These are phyloP conservation scores for Septoria linicola DNA, from an alignment of 2,329 filamentous ascomycete species.

Conservation along the genomic window DNA sequence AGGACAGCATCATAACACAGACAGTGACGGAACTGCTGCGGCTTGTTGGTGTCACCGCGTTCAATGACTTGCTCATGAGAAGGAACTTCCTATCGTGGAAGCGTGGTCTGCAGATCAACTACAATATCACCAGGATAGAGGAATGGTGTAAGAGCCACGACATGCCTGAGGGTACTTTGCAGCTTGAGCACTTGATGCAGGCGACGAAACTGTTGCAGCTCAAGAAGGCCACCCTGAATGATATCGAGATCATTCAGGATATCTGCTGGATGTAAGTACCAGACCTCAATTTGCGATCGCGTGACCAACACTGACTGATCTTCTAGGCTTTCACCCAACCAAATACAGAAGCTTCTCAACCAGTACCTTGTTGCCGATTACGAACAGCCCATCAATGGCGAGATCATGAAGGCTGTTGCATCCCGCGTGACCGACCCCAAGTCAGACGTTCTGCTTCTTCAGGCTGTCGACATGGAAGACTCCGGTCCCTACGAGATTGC, in stretches of 20 bases:
- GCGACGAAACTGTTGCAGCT: slow-evolving; percentile 96
- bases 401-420: slow-evolving; percentile 99
- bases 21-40: slow-evolving; percentile 90
- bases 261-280: slow-evolving; percentile 96
- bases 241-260: slow-evolving; percentile 99
- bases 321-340: slow-evolving; percentile 86
- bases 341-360: slow-evolving; percentile 98
- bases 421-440: slow-evolving; percentile 90
- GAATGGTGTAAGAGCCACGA: slow-evolving; percentile 99
- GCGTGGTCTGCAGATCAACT: slow-evolving; percentile 98
- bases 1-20: slow-evolving; percentile 93
- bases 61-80: slow-evolving; percentile 97
- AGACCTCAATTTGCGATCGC: not conserved
- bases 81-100: slow-evolving; percentile 99
- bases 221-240: slow-evolving; percentile 98
- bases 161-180: slow-evolving; percentile 96
- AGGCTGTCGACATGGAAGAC: slow-evolving; percentile 98
- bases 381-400: slow-evolving; percentile 97
- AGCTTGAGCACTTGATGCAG: slow-evolving; percentile 99
- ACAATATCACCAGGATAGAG: slow-evolving; percentile 98
- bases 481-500: slow-evolving; percentile 98
- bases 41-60: slow-evolving; percentile 93
- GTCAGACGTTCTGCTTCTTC: slow-evolving; percentile 89
- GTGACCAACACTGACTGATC: slow-evolving; percentile 20
- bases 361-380: slow-evolving; percentile 99